These are phyloP conservation scores for Angophora floribunda DNA, from an alignment of 345 rosid species.

Conservation along the genomic window DNA sequence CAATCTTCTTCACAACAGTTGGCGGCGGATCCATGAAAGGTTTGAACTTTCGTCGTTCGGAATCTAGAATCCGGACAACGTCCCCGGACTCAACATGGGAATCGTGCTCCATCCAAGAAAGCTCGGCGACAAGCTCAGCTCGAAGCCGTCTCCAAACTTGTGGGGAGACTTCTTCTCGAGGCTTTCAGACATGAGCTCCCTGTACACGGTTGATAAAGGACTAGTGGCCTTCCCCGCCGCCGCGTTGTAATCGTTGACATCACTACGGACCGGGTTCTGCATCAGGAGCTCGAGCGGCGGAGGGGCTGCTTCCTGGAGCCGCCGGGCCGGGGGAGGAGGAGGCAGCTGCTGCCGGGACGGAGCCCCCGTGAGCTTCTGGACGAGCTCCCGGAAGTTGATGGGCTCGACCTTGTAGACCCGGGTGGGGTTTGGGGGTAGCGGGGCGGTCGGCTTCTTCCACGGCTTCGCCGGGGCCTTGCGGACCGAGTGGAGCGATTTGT, in stretches of 20 bases:
- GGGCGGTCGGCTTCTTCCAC: constrained; percentile 55
- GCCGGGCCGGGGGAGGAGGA: neutral
- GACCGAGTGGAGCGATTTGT: constrained; percentile 42
- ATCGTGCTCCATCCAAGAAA: constrained; percentile 36
- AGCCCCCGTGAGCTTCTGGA: constrained; percentile 76
- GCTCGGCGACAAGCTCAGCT: constrained; percentile 1
- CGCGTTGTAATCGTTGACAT: neutral
- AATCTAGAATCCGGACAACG: constrained; percentile 34
- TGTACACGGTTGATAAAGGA: constrained; percentile 13
- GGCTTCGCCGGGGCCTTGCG: constrained; percentile 45
- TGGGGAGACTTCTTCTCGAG: neutral
- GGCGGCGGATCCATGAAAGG: neutral
- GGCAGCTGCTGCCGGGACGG: constrained; percentile 1
- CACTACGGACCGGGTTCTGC: neutral
- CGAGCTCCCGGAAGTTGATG: constrained; percentile 67
- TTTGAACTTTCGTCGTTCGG: neutral
- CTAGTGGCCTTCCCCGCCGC: neutral
- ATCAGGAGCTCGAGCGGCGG: constrained; percentile 22
- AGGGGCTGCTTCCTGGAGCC: constrained; percentile 32
- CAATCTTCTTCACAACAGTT: neutral
- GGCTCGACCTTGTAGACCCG: constrained; percentile 78
- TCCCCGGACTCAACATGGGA: constrained; percentile 52
- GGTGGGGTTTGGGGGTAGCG: constrained; percentile 50
- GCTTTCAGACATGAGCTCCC: constrained; percentile 14
- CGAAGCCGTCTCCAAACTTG: neutral